Evolutionary conservation across 176 grass and related monocot species (phyloP).

Genomic region (Areca catechu): DNA sequence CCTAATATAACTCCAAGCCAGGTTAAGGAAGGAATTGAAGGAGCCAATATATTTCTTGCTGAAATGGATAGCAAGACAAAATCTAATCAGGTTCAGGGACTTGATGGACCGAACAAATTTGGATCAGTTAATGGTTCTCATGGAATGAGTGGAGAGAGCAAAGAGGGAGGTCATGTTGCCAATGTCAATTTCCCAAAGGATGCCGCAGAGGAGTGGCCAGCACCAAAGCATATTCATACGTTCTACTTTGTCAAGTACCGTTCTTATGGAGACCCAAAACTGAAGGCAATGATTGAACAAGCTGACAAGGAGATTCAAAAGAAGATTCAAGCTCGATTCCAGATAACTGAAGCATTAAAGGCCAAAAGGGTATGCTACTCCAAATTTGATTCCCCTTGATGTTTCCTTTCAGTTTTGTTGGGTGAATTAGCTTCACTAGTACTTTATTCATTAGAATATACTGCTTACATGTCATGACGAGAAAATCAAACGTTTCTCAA

Average conservation of each 20-base stretch:
- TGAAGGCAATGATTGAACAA: conserved; percentile 67
- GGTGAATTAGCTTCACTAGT: too few relatives aligned
- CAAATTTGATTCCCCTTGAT: too few relatives aligned
- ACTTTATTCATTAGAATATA: too few relatives aligned
- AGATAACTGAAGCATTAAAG: conserved; percentile 47
- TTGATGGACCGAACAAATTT: conserved; percentile 35
- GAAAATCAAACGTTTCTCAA: too few relatives aligned
- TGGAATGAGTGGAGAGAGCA: conserved; percentile 27
- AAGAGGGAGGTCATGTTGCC: conserved; percentile 28
- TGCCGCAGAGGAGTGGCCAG: conserved; percentile 67
- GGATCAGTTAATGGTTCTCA: conserved; percentile 38
- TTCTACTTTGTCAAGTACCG: conserved; percentile 71
- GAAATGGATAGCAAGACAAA: conserved; percentile 60
- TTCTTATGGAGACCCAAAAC: conserved; percentile 69
- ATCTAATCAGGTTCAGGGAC: conserved; percentile 26
- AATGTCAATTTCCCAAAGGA: conserved; percentile 43
- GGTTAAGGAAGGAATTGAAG: conserved; percentile 41
- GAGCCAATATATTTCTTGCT: conserved; percentile 41
- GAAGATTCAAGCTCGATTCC: conserved; percentile 50
- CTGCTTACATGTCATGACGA: too few relatives aligned
- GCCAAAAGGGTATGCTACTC: conserved; percentile 63
- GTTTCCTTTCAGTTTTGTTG: too few relatives aligned
- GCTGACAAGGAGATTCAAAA: conserved; percentile 79
- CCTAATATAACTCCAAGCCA: conserved; percentile 45
- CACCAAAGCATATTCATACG: conserved; percentile 47